phyloP scores from a whole-genome alignment of 352 stramenopile genomes.

The Phytophthora pini region DNA sequence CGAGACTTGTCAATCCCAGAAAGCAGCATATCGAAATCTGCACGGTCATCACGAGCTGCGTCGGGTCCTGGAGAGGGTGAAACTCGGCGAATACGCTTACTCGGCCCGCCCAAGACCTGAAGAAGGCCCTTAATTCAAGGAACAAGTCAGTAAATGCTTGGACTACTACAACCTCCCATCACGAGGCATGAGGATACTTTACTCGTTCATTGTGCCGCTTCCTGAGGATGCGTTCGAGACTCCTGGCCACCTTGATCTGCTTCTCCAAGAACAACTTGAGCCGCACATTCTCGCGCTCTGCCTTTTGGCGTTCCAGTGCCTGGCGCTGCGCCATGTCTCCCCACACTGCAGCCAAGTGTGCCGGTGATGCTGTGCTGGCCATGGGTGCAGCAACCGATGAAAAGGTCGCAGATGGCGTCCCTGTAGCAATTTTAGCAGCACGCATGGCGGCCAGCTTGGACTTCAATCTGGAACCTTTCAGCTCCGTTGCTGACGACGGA shows the following conservation, averaged over 20 bases:
- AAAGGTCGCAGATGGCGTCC: slow-evolving; percentile 28
- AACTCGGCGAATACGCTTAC: slow-evolving; percentile 36
- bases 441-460: slow-evolving; percentile 18
- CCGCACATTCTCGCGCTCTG: slow-evolving; percentile 54
- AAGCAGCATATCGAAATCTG: slow-evolving; percentile 40
- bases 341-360: slow-evolving; percentile 45
- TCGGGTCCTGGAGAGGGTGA: slow-evolving; percentile 19
- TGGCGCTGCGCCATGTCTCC: slow-evolving; percentile 50
- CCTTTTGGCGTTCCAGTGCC: slow-evolving; percentile 41
- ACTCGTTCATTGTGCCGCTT: slow-evolving; percentile 47
- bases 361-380: slow-evolving; percentile 16
- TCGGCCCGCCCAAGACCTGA: slow-evolving; percentile 33
- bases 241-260: slow-evolving; percentile 57
- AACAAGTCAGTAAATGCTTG: slow-evolving; percentile 27
- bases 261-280: slow-evolving; percentile 56
- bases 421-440: slow-evolving; percentile 12
- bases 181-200: slow-evolving; percentile 31
- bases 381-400: slow-evolving; percentile 34
- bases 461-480: slow-evolving; percentile 20
- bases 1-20: slow-evolving; percentile 37
- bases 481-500: slow-evolving; percentile 13
- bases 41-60: slow-evolving; percentile 29
- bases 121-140: slow-evolving; percentile 33
- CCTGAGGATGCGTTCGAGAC: slow-evolving; percentile 42
- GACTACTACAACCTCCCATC: slow-evolving; percentile 17